These are phyloP conservation scores for Lactarius vividus DNA, from an alignment of 768 basidiomycete species.

Conservation along the genomic window DNA sequence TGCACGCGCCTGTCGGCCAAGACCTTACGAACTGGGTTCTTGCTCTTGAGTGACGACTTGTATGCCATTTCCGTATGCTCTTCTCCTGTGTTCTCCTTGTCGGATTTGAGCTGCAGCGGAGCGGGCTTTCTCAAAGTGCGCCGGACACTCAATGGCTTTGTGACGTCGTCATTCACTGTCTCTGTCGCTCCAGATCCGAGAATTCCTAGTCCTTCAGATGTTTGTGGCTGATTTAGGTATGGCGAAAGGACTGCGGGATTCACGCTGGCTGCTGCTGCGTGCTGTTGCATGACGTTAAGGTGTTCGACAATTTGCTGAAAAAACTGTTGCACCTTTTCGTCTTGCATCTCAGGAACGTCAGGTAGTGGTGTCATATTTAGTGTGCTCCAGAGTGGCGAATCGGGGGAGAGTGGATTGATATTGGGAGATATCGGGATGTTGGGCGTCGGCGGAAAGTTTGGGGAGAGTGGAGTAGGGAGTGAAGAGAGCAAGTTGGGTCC, in stretches of 20 bases:
- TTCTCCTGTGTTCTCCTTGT: slow-evolving; percentile 58
- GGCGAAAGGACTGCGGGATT: slow-evolving; percentile 10
- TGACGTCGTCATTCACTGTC: slow-evolving; percentile 29
- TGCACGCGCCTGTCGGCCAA: slow-evolving; percentile 42
- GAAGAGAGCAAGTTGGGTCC: slow-evolving; percentile 29
- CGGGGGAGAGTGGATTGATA: slow-evolving; percentile 33
- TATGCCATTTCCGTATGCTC: slow-evolving; percentile 18
- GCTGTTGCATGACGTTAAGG: slow-evolving; percentile 67
- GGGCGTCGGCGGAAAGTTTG: slow-evolving; percentile 24
- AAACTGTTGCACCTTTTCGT: slow-evolving; percentile 77
- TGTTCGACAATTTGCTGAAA: slow-evolving; percentile 83
- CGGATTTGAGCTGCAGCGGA: slow-evolving; percentile 31
- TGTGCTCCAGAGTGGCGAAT: slow-evolving; percentile 35
- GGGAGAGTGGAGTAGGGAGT: slow-evolving; percentile 32
- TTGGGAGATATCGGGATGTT: slow-evolving; percentile 25
- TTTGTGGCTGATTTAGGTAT: neutral
- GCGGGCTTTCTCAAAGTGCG: slow-evolving; percentile 23
- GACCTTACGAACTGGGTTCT: slow-evolving; percentile 29
- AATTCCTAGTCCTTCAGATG: slow-evolving; percentile 19
- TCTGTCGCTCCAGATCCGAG: slow-evolving; percentile 8
- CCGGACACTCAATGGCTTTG: slow-evolving; percentile 46
- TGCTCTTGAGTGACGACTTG: slow-evolving; percentile 46
- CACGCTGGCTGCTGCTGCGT: slow-evolving; percentile 34
- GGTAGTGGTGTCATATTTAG: slow-evolving; percentile 42
- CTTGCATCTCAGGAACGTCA: slow-evolving; percentile 66